Evolutionary conservation across 2,329 filamentous ascomycete genomes (phyloP).

Genomic region (Hymenoscyphus occultus): DNA sequence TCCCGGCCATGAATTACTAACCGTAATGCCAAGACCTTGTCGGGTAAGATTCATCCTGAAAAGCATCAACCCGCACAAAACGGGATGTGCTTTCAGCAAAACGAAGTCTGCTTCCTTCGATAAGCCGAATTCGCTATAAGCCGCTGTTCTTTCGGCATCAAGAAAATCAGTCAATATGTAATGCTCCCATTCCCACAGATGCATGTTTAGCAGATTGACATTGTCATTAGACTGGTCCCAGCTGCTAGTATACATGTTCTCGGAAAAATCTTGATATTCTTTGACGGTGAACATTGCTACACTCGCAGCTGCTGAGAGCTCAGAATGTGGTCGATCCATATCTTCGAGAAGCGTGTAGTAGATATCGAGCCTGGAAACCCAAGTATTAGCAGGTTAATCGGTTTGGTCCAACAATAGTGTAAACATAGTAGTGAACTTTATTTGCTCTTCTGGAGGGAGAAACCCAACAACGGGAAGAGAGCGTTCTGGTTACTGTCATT

Average conservation of each 20-base stretch:
- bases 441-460: too few species aligned
- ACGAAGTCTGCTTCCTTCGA: background rate
- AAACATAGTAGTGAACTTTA: background rate
- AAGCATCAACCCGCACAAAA: conserved; percentile 11
- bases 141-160: background rate
- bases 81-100: conserved; percentile 8
- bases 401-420: background rate
- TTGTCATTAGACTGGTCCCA: background rate
- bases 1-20: conserved; percentile 9
- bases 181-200: background rate
- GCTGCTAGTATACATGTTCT: background rate
- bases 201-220: background rate
- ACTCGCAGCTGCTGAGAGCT: conserved; percentile 1
- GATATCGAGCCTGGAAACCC: background rate
- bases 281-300: background rate
- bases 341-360: conserved; percentile 7
- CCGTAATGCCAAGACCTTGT: background rate
- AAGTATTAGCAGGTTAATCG: background rate
- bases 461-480: too few species aligned
- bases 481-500: background rate
- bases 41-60: conserved; percentile 1
- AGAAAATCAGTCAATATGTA: background rate
- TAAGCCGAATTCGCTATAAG: background rate
- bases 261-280: conserved; percentile 1
- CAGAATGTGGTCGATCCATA: conserved; percentile 2